These are phyloP conservation scores for Nepenthes alata DNA, from an alignment of 179 eudicot genomes.

Conservation along the genomic window DNA sequence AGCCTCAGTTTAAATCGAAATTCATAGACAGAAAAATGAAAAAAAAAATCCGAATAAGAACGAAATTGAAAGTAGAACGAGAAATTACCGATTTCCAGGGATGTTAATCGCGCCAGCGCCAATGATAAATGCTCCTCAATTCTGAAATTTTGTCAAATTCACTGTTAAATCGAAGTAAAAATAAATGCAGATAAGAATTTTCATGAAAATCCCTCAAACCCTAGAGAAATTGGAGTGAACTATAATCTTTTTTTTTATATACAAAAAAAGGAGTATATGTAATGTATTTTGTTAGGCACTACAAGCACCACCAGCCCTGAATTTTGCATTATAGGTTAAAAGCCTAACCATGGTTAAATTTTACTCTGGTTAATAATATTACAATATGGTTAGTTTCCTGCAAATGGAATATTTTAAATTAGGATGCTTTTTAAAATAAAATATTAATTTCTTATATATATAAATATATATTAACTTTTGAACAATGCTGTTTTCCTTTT, in stretches of 20 bases:
- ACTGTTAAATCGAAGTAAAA: background rate
- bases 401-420: conserved; percentile 4
- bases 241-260: background rate
- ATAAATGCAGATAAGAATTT: conserved; percentile 1
- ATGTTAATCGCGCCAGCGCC: conserved; percentile 7
- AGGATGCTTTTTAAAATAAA: conserved; percentile 2
- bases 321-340: conserved; percentile 6
- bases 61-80: background rate
- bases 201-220: conserved; percentile 16
- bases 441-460: too few relatives aligned
- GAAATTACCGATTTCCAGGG: conserved; percentile 9
- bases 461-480: too few relatives aligned
- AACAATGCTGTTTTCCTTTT: too few relatives aligned
- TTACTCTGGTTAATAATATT: conserved; percentile 18
- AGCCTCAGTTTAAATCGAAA: too few relatives aligned
- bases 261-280: too few relatives aligned
- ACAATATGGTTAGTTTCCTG: background rate
- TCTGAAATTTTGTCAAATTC: conserved; percentile 1
- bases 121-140: background rate
- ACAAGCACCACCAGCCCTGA: background rate
- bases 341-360: conserved; percentile 12
- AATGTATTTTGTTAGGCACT: conserved; percentile 17
- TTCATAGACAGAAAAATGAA: too few relatives aligned
- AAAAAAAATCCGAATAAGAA: background rate
- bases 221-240: conserved; percentile 8